Evolutionary conservation across 164 flowering plant genomes (phyloP).

Genomic region (Vitis cinerea): DNA sequence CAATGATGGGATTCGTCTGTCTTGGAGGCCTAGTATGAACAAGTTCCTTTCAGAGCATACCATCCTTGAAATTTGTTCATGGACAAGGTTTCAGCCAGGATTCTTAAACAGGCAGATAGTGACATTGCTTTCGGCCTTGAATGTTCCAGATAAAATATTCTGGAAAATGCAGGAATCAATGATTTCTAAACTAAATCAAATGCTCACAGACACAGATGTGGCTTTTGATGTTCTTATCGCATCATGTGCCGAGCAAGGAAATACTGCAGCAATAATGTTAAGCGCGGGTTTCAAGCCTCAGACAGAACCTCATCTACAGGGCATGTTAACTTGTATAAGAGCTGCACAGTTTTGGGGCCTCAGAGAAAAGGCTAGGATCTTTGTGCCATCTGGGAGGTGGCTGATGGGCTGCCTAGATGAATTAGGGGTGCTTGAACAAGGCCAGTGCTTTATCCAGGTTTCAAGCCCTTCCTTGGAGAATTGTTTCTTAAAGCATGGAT

Average conservation of each 20-base stretch:
- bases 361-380: constrained; percentile 78
- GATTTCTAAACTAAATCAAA: constrained; percentile 59
- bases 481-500: constrained; percentile 75
- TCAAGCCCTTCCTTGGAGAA: constrained; percentile 69
- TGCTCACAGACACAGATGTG: constrained; percentile 60
- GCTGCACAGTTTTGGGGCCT: constrained; percentile 85
- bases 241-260: constrained; percentile 82
- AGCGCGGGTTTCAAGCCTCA: constrained; percentile 87
- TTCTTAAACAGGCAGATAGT: constrained; percentile 84
- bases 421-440: constrained; percentile 75
- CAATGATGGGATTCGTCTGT: constrained; percentile 48
- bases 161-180: constrained; percentile 75
- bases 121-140: constrained; percentile 74
- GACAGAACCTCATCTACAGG: constrained; percentile 75
- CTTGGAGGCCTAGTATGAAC: constrained; percentile 78
- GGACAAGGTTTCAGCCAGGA: constrained; percentile 96
- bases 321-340: constrained; percentile 77
- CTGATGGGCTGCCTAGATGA: constrained; percentile 93
- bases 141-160: constrained; percentile 66
- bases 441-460: constrained; percentile 90
- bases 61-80: constrained; percentile 75
- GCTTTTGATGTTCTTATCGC: constrained; percentile 79
- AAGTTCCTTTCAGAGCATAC: constrained; percentile 75
- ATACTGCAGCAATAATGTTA: constrained; percentile 83
- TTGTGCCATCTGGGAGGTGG: constrained; percentile 86